Conservation (phyloP, 225 moss, liverwort and hornwort species). For the Antitrichia curtipendula region DNA sequence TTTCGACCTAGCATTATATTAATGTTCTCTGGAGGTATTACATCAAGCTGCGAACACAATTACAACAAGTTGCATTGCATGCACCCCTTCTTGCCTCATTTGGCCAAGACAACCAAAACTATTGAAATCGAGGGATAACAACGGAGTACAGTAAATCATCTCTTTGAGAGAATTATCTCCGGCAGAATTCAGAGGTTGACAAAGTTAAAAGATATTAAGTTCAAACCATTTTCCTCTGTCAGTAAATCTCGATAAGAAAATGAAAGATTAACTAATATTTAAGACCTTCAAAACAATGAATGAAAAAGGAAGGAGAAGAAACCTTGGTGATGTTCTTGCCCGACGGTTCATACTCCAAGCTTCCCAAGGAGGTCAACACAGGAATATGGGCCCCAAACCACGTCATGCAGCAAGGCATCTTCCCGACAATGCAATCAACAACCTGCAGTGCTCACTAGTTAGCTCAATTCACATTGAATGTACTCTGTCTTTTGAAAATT, state of each 20-base stretch:
- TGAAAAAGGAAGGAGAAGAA: background rate
- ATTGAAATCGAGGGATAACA: background rate
- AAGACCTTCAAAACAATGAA: background rate
- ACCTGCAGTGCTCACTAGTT: slow-evolving; percentile 16
- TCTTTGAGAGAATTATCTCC: background rate
- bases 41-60: background rate
- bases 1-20: background rate
- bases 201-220: background rate
- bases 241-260: background rate
- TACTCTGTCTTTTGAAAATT: background rate
- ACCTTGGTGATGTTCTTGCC: slow-evolving; percentile 86
- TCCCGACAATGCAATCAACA: slow-evolving; percentile 29
- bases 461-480: background rate
- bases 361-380: slow-evolving; percentile 54
- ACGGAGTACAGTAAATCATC: background rate
- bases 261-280: background rate
- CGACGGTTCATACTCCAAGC: slow-evolving; percentile 49
- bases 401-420: slow-evolving; percentile 72
- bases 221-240: background rate
- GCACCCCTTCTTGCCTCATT: background rate
- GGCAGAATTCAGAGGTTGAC: background rate
- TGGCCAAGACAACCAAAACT: background rate
- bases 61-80: background rate
- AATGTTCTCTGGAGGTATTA: background rate
- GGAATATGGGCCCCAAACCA: slow-evolving; percentile 90